Percentiles rank a stretch among this genome's conserved stretches.
phyloP scores from a whole-genome alignment of 106 monocot species.

The Dioscorea dumetorum region DNA sequence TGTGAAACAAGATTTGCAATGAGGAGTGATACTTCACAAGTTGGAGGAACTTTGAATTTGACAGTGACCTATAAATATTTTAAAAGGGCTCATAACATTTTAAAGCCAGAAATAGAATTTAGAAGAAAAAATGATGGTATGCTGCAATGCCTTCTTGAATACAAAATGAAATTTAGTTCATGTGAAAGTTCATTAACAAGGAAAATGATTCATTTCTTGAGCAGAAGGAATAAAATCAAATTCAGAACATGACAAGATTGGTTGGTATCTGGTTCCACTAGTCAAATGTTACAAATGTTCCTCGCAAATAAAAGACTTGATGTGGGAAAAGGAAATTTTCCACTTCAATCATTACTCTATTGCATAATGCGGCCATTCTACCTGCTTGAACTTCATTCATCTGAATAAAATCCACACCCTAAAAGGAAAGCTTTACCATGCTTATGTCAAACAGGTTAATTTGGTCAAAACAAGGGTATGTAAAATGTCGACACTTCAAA shows the following conservation, averaged over 20 bases:
- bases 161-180: neutral
- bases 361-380: too few species aligned
- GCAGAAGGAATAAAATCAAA: neutral
- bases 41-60: constrained; percentile 53
- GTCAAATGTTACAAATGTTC: too few species aligned
- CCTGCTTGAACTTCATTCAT: too few species aligned
- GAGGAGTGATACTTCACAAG: constrained; percentile 38
- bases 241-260: neutral
- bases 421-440: too few species aligned
- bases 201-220: neutral
- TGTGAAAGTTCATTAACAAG: neutral
- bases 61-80: constrained; percentile 26
- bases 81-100: neutral
- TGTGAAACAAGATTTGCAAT: constrained; percentile 47
- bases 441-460: too few species aligned
- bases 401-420: too few species aligned
- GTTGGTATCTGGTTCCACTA: neutral
- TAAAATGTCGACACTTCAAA: too few species aligned
- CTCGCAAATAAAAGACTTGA: too few species aligned
- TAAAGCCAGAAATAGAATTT: neutral
- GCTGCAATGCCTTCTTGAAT: neutral
- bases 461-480: too few species aligned
- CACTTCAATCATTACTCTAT: too few species aligned
- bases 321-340: too few species aligned
- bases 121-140: neutral